Evolutionary conservation across 2,329 filamentous ascomycete genomes (phyloP).

Genomic region (Amphichorda felina): DNA sequence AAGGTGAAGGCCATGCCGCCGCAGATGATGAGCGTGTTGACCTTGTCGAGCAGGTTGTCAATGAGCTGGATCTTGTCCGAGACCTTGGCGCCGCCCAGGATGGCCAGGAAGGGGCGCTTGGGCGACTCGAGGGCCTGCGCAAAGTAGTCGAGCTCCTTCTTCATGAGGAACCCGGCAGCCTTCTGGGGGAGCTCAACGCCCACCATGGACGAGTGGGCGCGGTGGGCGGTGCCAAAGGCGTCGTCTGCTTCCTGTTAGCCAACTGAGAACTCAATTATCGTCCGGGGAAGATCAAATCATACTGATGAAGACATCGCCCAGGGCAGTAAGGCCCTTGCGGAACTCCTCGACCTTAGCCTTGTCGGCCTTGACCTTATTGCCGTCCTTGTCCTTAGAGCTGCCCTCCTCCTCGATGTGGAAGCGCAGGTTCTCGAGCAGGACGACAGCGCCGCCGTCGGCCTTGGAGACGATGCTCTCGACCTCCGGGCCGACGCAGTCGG

Average conservation of each 20-base stretch:
- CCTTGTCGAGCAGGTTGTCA: slow-evolving; percentile 96
- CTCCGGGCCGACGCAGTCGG: slow-evolving; percentile 82
- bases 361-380: slow-evolving; percentile 97
- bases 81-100: slow-evolving; percentile 95
- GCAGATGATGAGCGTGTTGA: slow-evolving; percentile 92
- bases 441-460: slow-evolving; percentile 68
- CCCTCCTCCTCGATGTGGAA: slow-evolving; percentile 99
- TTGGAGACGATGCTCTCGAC: slow-evolving; percentile 83
- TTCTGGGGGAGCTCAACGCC: slow-evolving; percentile 92
- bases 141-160: slow-evolving; percentile 99
- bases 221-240: slow-evolving; percentile 95
- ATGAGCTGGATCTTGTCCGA: slow-evolving; percentile 99
- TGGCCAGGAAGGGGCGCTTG: slow-evolving; percentile 92
- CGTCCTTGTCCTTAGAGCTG: slow-evolving; percentile 82
- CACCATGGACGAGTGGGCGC: slow-evolving; percentile 98
- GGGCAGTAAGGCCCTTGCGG: slow-evolving; percentile 84
- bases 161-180: slow-evolving; percentile 96
- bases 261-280: too few relatives aligned
- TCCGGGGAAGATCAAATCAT: slow-evolving; percentile 22
- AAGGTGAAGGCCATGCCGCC: slow-evolving; percentile 99
- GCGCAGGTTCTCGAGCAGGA: slow-evolving; percentile 93
- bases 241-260: slow-evolving; percentile 51
- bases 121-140: slow-evolving; percentile 90
- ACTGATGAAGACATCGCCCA: slow-evolving; percentile 97
- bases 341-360: slow-evolving; percentile 87